Percentiles rank a stretch among this genome's conserved stretches.
These are phyloP conservation scores for Austroboletus eburneus DNA, from an alignment of 768 basidiomycete species.

Conservation along the genomic window DNA sequence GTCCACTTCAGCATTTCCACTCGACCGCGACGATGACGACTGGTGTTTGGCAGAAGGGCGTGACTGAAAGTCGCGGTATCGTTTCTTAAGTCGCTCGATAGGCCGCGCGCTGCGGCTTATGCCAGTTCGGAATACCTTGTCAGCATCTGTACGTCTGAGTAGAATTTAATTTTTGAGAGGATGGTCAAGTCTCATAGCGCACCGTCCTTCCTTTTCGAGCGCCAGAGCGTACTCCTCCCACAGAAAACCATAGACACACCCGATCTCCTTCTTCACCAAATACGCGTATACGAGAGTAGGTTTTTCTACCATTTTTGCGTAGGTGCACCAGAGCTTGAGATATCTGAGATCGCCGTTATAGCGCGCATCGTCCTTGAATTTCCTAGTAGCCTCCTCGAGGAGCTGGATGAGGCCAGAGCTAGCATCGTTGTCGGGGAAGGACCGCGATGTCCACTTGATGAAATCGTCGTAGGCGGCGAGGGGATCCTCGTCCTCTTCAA, in stretches of 20 bases:
- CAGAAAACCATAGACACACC: conserved; percentile 68
- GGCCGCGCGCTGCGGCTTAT: conserved; percentile 81
- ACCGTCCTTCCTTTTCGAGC: conserved; percentile 77
- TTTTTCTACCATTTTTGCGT: conserved; percentile 76
- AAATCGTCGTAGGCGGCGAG: conserved; percentile 82
- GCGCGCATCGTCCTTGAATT: conserved; percentile 76
- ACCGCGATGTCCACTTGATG: conserved; percentile 84
- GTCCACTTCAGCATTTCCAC: conserved; percentile 25
- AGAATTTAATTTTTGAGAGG: conserved; percentile 4
- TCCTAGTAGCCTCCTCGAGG: conserved; percentile 77
- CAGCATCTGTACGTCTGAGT: conserved; percentile 69
- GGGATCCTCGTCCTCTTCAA: conserved; percentile 79
- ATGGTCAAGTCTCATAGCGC: conserved; percentile 26
- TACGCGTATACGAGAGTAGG: conserved; percentile 67
- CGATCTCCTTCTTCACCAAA: conserved; percentile 70
- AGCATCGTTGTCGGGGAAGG: conserved; percentile 65
- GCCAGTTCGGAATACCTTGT: conserved; percentile 75
- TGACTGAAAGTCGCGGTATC: conserved; percentile 75
- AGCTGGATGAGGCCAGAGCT: conserved; percentile 74
- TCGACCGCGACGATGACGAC: conserved; percentile 21
- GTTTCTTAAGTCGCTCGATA: conserved; percentile 74
- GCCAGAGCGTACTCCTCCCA: conserved; percentile 90
- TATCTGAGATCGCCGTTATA: conserved; percentile 90
- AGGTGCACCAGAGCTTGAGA: conserved; percentile 86
- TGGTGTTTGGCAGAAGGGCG: conserved; percentile 36